Evolutionary conservation across 148 eudicot genomes (phyloP).

Genomic region (Oxyria digyna): DNA sequence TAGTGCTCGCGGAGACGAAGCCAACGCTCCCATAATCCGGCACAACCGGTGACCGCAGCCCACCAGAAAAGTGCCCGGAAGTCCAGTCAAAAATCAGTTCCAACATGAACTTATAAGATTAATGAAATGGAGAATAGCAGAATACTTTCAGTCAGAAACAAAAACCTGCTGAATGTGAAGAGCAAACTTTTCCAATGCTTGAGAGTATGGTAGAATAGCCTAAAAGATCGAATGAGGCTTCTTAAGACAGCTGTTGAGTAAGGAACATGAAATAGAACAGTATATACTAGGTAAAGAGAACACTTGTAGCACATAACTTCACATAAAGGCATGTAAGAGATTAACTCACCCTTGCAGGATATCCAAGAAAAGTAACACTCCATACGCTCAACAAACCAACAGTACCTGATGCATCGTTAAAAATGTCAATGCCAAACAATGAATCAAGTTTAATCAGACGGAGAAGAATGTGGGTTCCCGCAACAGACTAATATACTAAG

Average conservation of each 20-base stretch:
- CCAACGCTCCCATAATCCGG: too few species aligned
- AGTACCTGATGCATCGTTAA: too few species aligned
- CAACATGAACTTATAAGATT: not conserved
- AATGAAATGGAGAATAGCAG: not conserved
- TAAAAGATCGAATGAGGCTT: conserved; percentile 16
- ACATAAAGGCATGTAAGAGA: not conserved
- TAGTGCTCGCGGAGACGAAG: too few species aligned
- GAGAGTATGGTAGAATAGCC: conserved; percentile 96
- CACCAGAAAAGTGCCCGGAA: too few species aligned
- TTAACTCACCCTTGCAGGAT: conserved; percentile 88
- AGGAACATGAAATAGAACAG: not conserved
- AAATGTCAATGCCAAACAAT: too few species aligned
- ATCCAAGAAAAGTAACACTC: not conserved
- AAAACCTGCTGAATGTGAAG: conserved; percentile 84
- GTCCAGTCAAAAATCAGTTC: too few species aligned
- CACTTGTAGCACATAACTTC: not conserved
- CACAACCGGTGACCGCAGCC: too few species aligned
- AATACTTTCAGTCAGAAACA: conserved; percentile 4
- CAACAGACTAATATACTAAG: too few species aligned
- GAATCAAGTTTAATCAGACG: too few species aligned
- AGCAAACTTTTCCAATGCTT: conserved; percentile 91
- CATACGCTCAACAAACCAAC: too few species aligned
- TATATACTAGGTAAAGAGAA: not conserved
- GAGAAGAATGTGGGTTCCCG: too few species aligned
- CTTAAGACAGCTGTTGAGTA: not conserved